These are phyloP conservation scores for Metarhizium album DNA, from an alignment of 2,329 filamentous ascomycete genomes.

Conservation along the genomic window DNA sequence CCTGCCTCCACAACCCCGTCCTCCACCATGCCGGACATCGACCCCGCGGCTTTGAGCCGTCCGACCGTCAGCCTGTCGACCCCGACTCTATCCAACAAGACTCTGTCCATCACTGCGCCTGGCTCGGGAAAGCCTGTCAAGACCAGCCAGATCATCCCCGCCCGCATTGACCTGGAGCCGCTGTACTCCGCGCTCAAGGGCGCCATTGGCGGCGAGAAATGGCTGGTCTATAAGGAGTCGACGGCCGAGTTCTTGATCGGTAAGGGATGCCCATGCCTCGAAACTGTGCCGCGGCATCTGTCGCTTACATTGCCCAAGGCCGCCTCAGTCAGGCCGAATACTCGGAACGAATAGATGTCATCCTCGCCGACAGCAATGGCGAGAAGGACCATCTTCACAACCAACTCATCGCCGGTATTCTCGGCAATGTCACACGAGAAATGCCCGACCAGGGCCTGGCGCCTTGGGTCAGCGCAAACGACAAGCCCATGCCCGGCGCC, in stretches of 20 bases:
- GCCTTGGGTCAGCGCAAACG: conserved; percentile 61
- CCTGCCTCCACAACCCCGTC: conserved; percentile 9
- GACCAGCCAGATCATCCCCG: conserved; percentile 50
- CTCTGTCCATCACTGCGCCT: conserved; percentile 42
- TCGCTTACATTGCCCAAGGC: conserved; percentile 29
- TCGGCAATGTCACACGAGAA: conserved; percentile 58
- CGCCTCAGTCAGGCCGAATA: conserved; percentile 53
- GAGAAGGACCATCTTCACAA: conserved; percentile 57
- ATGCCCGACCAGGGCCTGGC: conserved; percentile 58
- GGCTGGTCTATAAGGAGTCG: conserved; percentile 53
- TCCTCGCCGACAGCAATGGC: conserved; percentile 45
- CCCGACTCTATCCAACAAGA: conserved; percentile 46
- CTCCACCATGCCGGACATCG: conserved; percentile 54
- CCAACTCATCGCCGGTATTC: conserved; percentile 55
- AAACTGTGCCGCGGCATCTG: neutral
- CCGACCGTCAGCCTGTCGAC: conserved; percentile 47
- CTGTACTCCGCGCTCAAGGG: conserved; percentile 52
- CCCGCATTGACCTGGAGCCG: conserved; percentile 57
- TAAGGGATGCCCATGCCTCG: conserved; percentile 19
- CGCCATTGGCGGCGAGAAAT: conserved; percentile 49
- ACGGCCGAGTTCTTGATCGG: conserved; percentile 53
- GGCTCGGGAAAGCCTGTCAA: conserved; percentile 42
- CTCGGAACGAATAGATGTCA: conserved; percentile 47
- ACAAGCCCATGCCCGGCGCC: conserved; percentile 48
- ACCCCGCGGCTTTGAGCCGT: conserved; percentile 57